phyloP scores from a whole-genome alignment of 805 yeast species.

The Jamesozyma rosinii region DNA sequence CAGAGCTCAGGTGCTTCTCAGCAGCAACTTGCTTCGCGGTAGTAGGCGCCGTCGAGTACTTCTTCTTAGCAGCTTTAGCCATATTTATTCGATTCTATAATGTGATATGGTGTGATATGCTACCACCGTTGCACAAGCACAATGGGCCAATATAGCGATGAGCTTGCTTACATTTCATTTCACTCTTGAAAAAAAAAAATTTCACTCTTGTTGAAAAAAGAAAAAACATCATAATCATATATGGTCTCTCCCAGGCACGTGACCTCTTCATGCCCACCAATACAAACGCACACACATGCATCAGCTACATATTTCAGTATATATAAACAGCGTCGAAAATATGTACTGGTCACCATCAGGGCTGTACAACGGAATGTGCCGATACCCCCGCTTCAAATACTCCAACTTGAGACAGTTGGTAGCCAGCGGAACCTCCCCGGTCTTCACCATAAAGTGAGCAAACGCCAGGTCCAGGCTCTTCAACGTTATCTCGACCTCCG shows the following conservation, averaged over 20 bases:
- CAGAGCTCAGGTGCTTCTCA: constrained; percentile 57
- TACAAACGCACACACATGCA: neutral
- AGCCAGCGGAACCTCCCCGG: constrained; percentile 43
- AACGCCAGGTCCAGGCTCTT: constrained; percentile 42
- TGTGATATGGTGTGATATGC: no score
- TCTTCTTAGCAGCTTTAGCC: constrained; percentile 61
- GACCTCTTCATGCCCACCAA: neutral
- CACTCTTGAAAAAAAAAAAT: no score
- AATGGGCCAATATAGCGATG: no score
- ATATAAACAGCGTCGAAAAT: constrained; percentile 48
- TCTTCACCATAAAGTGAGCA: constrained; percentile 43
- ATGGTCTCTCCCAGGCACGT: no score
- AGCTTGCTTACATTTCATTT: no score
- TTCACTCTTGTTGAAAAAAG: no score
- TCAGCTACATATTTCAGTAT: constrained; percentile 9
- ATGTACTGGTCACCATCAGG: constrained; percentile 69
- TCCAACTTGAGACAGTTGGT: constrained; percentile 49
- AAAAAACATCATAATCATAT: no score
- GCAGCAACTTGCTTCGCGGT: constrained; percentile 55
- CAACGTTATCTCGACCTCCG: constrained; percentile 36
- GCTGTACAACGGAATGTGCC: constrained; percentile 73
- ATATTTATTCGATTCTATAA: no score
- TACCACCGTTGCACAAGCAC: no score
- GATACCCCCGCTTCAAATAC: constrained; percentile 66
- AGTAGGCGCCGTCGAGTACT: constrained; percentile 41